Evolutionary conservation across 352 stramenopile genomes (phyloP).

Genomic region (Pythium sp.): DNA sequence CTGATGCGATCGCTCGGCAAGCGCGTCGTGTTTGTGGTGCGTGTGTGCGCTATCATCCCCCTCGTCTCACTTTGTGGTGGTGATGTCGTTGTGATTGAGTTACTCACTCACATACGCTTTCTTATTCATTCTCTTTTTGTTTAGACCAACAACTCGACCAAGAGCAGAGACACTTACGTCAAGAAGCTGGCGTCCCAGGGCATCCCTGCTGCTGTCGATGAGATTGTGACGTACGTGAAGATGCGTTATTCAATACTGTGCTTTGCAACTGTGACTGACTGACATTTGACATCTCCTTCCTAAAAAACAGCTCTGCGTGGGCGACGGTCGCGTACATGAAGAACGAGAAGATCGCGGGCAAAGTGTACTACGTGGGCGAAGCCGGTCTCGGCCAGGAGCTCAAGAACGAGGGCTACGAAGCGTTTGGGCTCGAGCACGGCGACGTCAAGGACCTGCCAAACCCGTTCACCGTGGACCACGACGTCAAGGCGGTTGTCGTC

Average conservation of each 20-base stretch:
- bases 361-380: slow-evolving; percentile 86
- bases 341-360: slow-evolving; percentile 66
- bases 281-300: too few relatives aligned
- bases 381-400: slow-evolving; percentile 65
- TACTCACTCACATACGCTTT: background rate
- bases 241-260: background rate
- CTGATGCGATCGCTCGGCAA: slow-evolving; percentile 75
- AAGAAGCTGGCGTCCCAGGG: slow-evolving; percentile 85
- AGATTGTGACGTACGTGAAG: slow-evolving; percentile 73
- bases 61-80: background rate
- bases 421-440: slow-evolving; percentile 66
- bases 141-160: slow-evolving; percentile 87
- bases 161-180: slow-evolving; percentile 75
- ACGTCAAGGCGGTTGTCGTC: slow-evolving; percentile 78
- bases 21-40: slow-evolving; percentile 81
- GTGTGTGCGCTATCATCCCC: background rate
- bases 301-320: slow-evolving; percentile 59
- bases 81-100: background rate
- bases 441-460: slow-evolving; percentile 66
- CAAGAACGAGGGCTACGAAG: slow-evolving; percentile 56
- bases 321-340: slow-evolving; percentile 82
- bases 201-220: slow-evolving; percentile 55
- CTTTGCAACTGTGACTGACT: background rate
- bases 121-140: background rate
- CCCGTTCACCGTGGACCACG: slow-evolving; percentile 62